phyloP scores from a whole-genome alignment of 2,329 filamentous ascomycete genomes.

The Epicoccum nigrum region DNA sequence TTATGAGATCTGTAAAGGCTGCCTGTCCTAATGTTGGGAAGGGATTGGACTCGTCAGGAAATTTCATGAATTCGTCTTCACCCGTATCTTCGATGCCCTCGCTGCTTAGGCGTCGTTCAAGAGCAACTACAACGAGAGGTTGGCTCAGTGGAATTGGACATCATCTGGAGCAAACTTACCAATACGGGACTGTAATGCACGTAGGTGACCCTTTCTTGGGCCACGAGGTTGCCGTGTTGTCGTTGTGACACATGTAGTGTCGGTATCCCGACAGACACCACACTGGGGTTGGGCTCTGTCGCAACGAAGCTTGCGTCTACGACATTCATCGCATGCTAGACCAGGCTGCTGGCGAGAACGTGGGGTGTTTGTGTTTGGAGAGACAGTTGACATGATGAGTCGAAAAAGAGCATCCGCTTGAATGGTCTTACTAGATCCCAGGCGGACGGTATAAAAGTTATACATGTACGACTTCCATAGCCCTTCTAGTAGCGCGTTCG shows the following conservation, averaged over 20 bases:
- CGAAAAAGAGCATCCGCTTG: background rate
- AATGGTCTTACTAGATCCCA: background rate
- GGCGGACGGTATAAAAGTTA: background rate
- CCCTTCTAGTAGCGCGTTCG: background rate
- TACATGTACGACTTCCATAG: background rate
- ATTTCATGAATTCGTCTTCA: background rate
- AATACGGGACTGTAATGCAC: constrained; percentile 9
- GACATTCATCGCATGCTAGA: constrained; percentile 8
- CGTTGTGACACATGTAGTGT: constrained; percentile 6
- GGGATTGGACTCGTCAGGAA: background rate
- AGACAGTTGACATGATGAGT: background rate
- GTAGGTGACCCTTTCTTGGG: constrained; percentile 5
- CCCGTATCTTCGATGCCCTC: background rate
- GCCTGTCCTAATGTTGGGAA: background rate
- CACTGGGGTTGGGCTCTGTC: constrained; percentile 7
- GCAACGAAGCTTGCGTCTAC: constrained; percentile 7
- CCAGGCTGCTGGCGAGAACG: constrained; percentile 7
- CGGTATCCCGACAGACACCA: constrained; percentile 7
- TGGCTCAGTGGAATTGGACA: background rate
- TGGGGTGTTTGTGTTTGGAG: background rate
- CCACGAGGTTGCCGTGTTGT: constrained; percentile 6
- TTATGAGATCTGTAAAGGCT: background rate
- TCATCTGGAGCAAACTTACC: background rate
- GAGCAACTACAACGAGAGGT: background rate
- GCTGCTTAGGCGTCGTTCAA: constrained; percentile 2